phyloP scores from a whole-genome alignment of 1,284 basidiomycete genomes.

The Melampsora larici-populina region DNA sequence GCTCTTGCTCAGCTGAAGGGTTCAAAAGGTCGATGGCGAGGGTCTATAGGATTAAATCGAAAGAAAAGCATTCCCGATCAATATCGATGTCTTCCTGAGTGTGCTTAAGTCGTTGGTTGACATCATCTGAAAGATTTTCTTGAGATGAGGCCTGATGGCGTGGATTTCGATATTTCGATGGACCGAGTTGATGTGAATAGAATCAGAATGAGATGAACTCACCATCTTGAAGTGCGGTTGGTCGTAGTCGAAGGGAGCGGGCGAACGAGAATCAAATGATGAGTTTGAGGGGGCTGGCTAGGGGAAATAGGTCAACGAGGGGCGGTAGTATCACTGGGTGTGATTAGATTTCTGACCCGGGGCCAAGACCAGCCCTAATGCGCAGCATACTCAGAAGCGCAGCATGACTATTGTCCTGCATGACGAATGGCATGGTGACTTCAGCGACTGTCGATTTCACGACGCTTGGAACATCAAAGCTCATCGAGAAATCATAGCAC shows the following conservation, averaged over 20 bases:
- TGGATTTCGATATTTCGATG: background rate
- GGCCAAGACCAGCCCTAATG: background rate
- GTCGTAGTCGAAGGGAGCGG: background rate
- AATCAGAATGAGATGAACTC: background rate
- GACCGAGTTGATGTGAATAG: background rate
- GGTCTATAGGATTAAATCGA: conserved; percentile 61
- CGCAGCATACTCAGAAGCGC: background rate
- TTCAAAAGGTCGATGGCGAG: conserved; percentile 98
- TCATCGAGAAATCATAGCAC: too few relatives aligned
- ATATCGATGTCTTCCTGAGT: background rate
- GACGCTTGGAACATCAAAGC: too few relatives aligned
- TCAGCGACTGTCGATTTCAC: too few relatives aligned
- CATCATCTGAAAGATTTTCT: background rate
- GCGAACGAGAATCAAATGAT: background rate
- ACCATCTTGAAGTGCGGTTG: background rate
- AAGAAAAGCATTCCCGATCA: background rate
- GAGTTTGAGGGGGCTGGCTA: background rate
- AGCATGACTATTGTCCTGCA: background rate
- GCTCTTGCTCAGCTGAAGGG: conserved; percentile 82
- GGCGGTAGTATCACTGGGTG: background rate
- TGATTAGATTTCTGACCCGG: background rate
- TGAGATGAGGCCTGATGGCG: background rate
- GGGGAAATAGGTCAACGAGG: background rate
- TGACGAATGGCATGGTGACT: too few relatives aligned
- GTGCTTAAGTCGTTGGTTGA: background rate